Evolutionary conservation across 495 filamentous ascomycete genomes (phyloP).

Genomic region (Podospora pseudoanserina): DNA sequence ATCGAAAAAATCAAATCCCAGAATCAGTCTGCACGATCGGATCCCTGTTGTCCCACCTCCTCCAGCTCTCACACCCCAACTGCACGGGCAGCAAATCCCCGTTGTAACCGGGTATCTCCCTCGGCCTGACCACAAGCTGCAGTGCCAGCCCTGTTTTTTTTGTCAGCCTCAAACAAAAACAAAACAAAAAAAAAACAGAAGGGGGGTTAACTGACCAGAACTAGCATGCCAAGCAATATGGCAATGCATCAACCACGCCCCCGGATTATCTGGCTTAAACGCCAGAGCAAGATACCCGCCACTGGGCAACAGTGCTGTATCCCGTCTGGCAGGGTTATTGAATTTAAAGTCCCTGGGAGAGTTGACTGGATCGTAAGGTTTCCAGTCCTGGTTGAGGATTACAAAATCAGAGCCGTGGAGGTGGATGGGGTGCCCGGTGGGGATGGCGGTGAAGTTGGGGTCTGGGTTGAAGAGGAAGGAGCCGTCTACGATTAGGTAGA

Average conservation of each 20-base stretch:
- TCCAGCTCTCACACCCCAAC: neutral
- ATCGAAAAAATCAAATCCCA: neutral
- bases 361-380: conserved; percentile 19
- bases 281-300: conserved; percentile 49
- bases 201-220: neutral
- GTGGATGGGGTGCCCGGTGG: conserved; percentile 37
- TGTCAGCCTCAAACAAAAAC: no score
- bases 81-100: neutral
- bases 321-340: conserved; percentile 53
- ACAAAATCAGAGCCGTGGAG: conserved; percentile 54
- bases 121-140: conserved; percentile 5
- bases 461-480: neutral
- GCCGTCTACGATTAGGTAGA: conserved; percentile 18
- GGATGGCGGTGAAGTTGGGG: neutral
- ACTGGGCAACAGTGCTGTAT: conserved; percentile 54
- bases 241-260: conserved; percentile 29
- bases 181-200: no score
- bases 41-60: neutral
- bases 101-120: neutral
- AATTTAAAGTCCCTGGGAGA: conserved; percentile 34
- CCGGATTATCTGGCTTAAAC: conserved; percentile 54
- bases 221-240: conserved; percentile 30
- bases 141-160: neutral
- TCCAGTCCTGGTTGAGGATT: conserved; percentile 34
- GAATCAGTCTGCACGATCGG: conserved; percentile 7